These are phyloP conservation scores for Kokia cookei DNA, from an alignment of 441 rosid species.

Conservation along the genomic window DNA sequence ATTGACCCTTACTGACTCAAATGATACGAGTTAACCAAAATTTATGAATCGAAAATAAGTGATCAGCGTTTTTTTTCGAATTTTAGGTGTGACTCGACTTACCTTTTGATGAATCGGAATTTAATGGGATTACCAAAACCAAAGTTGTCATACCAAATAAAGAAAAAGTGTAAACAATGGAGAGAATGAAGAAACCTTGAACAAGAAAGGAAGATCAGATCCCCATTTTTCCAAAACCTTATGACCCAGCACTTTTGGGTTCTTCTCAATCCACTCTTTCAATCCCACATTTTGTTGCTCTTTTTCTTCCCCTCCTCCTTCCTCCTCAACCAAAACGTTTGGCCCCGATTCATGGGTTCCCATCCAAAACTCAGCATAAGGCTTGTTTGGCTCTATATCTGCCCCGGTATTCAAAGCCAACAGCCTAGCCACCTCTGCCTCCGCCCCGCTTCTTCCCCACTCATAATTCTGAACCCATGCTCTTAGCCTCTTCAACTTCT, in stretches of 20 bases:
- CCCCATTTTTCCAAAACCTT: slow-evolving; percentile 66
- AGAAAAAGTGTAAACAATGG: not conserved
- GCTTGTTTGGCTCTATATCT: slow-evolving; percentile 29
- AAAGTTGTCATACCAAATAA: not conserved
- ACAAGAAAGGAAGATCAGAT: slow-evolving; percentile 72
- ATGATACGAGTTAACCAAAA: too few species aligned
- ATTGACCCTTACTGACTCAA: too few species aligned
- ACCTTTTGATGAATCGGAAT: too few species aligned
- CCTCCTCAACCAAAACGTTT: slow-evolving; percentile 36
- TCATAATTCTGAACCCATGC: slow-evolving; percentile 60
- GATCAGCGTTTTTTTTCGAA: too few species aligned
- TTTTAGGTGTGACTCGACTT: too few species aligned
- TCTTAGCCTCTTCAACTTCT: slow-evolving; percentile 25
- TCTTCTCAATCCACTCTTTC: slow-evolving; percentile 54
- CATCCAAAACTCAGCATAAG: slow-evolving; percentile 81
- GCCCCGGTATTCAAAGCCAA: slow-evolving; percentile 51
- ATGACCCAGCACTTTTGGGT: slow-evolving; percentile 60
- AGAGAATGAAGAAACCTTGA: slow-evolving; percentile 42
- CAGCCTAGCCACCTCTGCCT: slow-evolving; percentile 49
- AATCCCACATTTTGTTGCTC: slow-evolving; percentile 22
- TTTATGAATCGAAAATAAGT: too few species aligned
- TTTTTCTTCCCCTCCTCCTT: not conserved
- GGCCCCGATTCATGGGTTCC: slow-evolving; percentile 81
- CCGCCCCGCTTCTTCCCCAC: slow-evolving; percentile 67
- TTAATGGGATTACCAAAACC: too few species aligned